These are phyloP conservation scores for Rhipidocladum racemiflorum DNA, from an alignment of 176 grass and related monocot genomes.

Conservation along the genomic window DNA sequence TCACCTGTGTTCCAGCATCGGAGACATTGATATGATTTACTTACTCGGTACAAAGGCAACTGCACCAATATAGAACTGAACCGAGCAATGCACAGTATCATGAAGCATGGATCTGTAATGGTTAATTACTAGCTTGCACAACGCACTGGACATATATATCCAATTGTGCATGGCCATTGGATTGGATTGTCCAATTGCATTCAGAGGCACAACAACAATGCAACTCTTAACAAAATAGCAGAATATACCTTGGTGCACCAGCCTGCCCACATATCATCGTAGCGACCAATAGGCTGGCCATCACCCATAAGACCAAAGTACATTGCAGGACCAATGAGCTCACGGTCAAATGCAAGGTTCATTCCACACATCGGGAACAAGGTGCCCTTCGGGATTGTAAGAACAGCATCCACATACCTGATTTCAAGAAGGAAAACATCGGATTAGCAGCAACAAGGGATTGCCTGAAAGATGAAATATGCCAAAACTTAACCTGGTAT, in stretches of 20 bases:
- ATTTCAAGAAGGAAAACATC: slow-evolving; percentile 17
- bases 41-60: neutral
- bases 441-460: neutral
- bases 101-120: neutral
- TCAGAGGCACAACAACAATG: neutral
- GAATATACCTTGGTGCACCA: slow-evolving; percentile 64
- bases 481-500: slow-evolving; percentile 25
- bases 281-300: slow-evolving; percentile 70
- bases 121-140: neutral
- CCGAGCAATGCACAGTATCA: neutral
- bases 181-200: neutral
- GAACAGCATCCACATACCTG: slow-evolving; percentile 71
- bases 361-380: slow-evolving; percentile 81
- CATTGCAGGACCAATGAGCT: slow-evolving; percentile 79
- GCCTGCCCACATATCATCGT: slow-evolving; percentile 80
- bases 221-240: neutral
- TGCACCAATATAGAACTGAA: neutral
- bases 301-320: slow-evolving; percentile 81
- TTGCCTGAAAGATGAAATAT: neutral
- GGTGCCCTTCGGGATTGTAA: slow-evolving; percentile 64
- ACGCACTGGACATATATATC: neutral
- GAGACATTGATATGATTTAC: too few species aligned
- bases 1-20: slow-evolving; percentile 33
- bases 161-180: neutral
- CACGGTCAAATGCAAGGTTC: slow-evolving; percentile 75